Base-by-base conservation (phyloP, 768 basidiomycete genomes). In the Hydnomerulius pinastri region DNA sequence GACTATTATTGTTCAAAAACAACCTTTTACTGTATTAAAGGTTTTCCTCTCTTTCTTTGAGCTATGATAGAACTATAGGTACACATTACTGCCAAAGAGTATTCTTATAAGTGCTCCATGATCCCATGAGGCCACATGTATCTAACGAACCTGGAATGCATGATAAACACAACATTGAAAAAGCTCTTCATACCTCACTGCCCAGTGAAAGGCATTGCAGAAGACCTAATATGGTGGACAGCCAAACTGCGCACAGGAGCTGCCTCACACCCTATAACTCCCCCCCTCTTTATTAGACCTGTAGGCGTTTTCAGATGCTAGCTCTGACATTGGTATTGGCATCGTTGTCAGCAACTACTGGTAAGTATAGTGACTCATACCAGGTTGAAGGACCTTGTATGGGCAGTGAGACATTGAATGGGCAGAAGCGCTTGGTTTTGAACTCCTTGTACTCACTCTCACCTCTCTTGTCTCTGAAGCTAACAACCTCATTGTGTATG, bases 71-170 rank as follows among this genome's bases (percentile, higher is more conserved):
- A n/a, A n/a, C n/a, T n/a, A n/a, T n/a, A n/a, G n/a, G n/a, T n/a
- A n/a, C n/a, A n/a, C n/a, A n/a, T n/a, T n/a, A n/a, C n/a, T n/a
- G n/a, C n/a, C n/a, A n/a, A n/a, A n/a, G n/a, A n/a, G n/a, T n/a
- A n/a, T n/a, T n/a, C n/a, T n/a, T n/a, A n/a, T n/a, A n/a, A n/a
- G 0, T 64, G 59, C 27, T 47, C 62, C 4, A 61, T 75, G 2
- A 30, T 73, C 7, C 68, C 71, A 6, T 39, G 4, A 17, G 68
- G 66, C 21, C 64, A 72, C 4, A 70, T 76, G 6, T 74, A 71
- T 54, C 67, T 79, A 53, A 75, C 71, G 46, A 42, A 39, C 17
- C 53, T 78, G 42, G 73, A 78, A 50, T 20, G 61, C 50, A 69
- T 76, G 59, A 43, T 78, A 2, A 59, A 57, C 1, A 38, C 57